Base-by-base conservation (phyloP, 2,329 filamentous ascomycete genomes). In the Colletotrichum karsti region DNA sequence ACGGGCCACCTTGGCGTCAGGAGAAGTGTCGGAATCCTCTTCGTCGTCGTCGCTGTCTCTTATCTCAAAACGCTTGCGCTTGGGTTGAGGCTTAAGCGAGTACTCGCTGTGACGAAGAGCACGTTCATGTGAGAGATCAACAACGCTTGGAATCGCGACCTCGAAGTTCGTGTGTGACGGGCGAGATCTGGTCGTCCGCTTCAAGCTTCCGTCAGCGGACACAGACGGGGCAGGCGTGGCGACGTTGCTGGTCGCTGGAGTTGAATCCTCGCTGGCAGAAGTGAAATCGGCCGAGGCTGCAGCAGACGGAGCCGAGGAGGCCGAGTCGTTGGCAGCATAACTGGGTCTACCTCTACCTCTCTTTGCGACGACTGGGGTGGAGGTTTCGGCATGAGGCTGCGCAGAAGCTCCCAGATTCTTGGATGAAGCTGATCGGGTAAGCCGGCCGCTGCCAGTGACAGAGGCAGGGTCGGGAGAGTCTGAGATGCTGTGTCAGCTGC, bases 101-200 rank as follows among this genome's bases (percentile, higher is more conserved):
- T 82, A 86, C 55, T 84, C 79, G 77, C 85, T 90, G 8, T 79
- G 79, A 48, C 79, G 82, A 46, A 88, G 77, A 66, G 82, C 79
- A 53, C 79, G 77, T n/a, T 80, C 82, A 60, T 83, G 82, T 44
- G 78, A 80, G n/a, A 84, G 74, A 30, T 50, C 73, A 73, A 55
- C 78, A 75, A 69, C 48, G 10, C 69, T 59, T 7, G 78, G 75
- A 33, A 79, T 63, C 4, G 75, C 75, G 7, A 83, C 73, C 63
- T 83, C 79, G 15, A 84, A 69, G 1, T 74, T 75, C 7, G 76
- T 59, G 10, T 71, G 62, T 3, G 72, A 70, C 62, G 70, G 72
- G 22, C 67, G 60, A 13, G 72, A 68, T 51, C 70, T 59, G 33
- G 67, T 61, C 20, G 55, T 56, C 5, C 57, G 39, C 3, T 71